These are phyloP conservation scores for Craspedostauros australis DNA, from an alignment of 108 stramenopile species.

Conservation along the genomic window DNA sequence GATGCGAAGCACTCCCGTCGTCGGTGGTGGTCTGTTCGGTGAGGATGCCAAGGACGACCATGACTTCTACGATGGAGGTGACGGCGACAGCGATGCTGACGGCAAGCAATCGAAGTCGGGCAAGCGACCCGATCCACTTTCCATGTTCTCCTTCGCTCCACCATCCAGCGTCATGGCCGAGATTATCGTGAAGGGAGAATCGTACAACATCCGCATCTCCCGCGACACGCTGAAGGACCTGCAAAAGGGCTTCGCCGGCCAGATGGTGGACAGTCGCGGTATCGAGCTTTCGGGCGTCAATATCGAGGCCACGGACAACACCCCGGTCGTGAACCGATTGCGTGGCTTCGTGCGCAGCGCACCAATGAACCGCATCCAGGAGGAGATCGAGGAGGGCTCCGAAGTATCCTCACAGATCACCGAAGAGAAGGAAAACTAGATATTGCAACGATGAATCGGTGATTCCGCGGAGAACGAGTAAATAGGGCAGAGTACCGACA, in stretches of 20 bases:
- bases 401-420: constrained; percentile 18
- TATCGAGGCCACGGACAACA: constrained; percentile 36
- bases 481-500: too few species aligned
- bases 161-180: constrained; percentile 47
- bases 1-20: constrained; percentile 91
- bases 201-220: constrained; percentile 52
- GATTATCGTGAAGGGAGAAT: constrained; percentile 54
- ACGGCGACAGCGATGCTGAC: too few species aligned
- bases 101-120: too few species aligned
- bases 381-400: constrained; percentile 20
- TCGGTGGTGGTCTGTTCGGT: constrained; percentile 96
- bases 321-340: constrained; percentile 45
- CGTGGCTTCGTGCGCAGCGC: constrained; percentile 50
- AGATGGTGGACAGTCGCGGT: constrained; percentile 38
- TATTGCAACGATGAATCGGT: too few species aligned
- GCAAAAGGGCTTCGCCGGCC: constrained; percentile 44
- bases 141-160: too few species aligned
- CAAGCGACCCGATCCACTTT: too few species aligned
- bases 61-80: too few species aligned
- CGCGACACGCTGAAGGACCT: constrained; percentile 42
- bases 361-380: constrained; percentile 10
- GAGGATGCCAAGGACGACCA: constrained; percentile 34
- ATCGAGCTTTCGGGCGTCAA: constrained; percentile 33
- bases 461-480: too few species aligned
- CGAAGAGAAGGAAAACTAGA: too few species aligned